Evolutionary conservation across 2,329 filamentous ascomycete genomes (phyloP).

Genomic region (Cercospora janseana): DNA sequence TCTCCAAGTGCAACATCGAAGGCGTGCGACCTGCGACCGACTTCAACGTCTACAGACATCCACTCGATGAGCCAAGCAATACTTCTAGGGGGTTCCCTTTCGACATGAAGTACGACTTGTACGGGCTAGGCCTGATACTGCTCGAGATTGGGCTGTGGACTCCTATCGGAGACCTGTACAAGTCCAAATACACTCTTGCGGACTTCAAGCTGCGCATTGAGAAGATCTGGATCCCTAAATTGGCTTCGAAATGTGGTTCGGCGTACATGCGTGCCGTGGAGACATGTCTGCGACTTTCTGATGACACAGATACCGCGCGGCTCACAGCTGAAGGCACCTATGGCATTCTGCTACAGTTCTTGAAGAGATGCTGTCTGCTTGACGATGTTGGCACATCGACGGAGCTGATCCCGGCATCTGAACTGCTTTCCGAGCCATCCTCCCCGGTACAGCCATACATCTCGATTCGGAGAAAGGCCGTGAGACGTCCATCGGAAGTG

Average conservation of each 20-base stretch:
- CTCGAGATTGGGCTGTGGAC: constrained; percentile 76
- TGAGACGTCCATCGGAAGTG: constrained; percentile 18
- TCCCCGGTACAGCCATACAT: constrained; percentile 17
- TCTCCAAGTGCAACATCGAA: constrained; percentile 57
- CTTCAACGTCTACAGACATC: constrained; percentile 65
- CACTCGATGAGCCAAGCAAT: constrained; percentile 45
- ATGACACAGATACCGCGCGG: constrained; percentile 39
- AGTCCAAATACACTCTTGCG: constrained; percentile 58
- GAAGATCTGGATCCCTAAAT: constrained; percentile 61
- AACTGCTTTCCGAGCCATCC: constrained; percentile 24
- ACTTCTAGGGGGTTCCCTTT: constrained; percentile 51
- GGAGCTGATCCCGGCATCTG: constrained; percentile 28
- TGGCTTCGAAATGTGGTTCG: constrained; percentile 68
- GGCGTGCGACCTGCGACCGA: constrained; percentile 44
- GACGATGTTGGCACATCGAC: constrained; percentile 33
- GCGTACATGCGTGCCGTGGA: constrained; percentile 74
- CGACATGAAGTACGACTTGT: constrained; percentile 58
- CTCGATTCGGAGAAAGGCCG: constrained; percentile 8
- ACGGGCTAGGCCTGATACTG: constrained; percentile 69
- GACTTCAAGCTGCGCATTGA: constrained; percentile 65
- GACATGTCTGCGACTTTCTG: constrained; percentile 68
- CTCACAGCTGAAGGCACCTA: constrained; percentile 34
- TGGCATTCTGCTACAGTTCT: constrained; percentile 33
- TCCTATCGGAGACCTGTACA: constrained; percentile 58
- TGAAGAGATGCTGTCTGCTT: constrained; percentile 39